phyloP scores from a whole-genome alignment of 495 filamentous ascomycete genomes.

The Coniosporium apollinis region DNA sequence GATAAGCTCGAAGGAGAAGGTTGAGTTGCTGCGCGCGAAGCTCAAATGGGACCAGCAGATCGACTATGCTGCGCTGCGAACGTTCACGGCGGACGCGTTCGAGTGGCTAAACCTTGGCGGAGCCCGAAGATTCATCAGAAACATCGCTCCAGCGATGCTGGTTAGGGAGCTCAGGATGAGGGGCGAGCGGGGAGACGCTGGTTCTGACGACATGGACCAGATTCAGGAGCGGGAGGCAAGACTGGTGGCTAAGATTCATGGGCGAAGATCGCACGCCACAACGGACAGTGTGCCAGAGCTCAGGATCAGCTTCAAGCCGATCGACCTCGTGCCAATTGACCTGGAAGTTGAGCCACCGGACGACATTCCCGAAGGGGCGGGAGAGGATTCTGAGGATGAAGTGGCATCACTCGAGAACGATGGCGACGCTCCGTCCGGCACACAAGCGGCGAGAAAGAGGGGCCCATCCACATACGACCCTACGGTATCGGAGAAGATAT shows the following conservation, averaged over 20 bases:
- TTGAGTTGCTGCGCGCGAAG: constrained; percentile 38
- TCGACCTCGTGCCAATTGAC: constrained; percentile 60
- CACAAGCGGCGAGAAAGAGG: constrained; percentile 30
- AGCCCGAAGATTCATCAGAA: constrained; percentile 68
- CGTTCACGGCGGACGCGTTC: constrained; percentile 62
- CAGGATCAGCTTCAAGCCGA: constrained; percentile 59
- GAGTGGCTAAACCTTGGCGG: constrained; percentile 68
- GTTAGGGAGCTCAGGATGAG: constrained; percentile 40
- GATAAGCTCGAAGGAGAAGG: constrained; percentile 45
- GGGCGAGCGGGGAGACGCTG: constrained; percentile 5
- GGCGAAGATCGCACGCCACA: constrained; percentile 45
- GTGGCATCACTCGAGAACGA: constrained; percentile 12
- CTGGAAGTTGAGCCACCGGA: constrained; percentile 34
- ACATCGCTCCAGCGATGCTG: constrained; percentile 63
- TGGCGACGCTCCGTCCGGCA: constrained; percentile 8
- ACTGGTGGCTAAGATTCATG: constrained; percentile 45
- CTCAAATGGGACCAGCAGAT: constrained; percentile 48
- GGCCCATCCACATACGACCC: constrained; percentile 52
- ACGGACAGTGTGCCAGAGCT: constrained; percentile 64
- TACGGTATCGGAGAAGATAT: constrained; percentile 45
- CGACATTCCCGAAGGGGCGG: constrained; percentile 29
- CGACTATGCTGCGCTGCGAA: constrained; percentile 48
- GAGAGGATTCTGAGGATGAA: constrained; percentile 30
- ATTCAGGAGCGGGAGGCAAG: constrained; percentile 28
- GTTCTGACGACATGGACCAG: constrained; percentile 18